Conservation (phyloP, 768 basidiomycete species). For the Clitopilus hobsonii region DNA sequence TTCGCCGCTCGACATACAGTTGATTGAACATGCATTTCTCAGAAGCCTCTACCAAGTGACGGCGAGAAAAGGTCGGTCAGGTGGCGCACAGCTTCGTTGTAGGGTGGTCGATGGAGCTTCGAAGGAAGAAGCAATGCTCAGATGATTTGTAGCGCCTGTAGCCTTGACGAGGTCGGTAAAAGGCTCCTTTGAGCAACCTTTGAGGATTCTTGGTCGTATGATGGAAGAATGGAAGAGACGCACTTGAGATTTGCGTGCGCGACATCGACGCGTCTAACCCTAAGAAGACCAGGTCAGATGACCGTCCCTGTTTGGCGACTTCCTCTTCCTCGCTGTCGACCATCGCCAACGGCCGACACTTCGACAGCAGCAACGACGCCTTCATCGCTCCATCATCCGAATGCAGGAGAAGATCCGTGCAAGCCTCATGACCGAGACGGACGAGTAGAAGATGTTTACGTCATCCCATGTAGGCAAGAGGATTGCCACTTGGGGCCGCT, state of each 20-base stretch:
- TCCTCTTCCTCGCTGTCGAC: neutral
- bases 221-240: no score
- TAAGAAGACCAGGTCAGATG: neutral
- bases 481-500: neutral
- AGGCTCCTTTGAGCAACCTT: no score
- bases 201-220: no score
- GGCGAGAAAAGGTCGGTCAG: no score
- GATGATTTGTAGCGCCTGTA: no score
- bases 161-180: no score
- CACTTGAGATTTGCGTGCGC: neutral
- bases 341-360: neutral
- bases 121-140: no score
- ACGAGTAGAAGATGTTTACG: neutral
- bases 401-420: neutral
- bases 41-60: no score
- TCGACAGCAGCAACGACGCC: neutral
- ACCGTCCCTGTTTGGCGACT: neutral
- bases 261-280: neutral
- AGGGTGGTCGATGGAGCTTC: no score
- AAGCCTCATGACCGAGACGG: neutral
- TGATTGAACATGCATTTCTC: no score
- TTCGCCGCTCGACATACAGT: no score
- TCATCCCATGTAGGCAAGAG: neutral
- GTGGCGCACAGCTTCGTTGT: no score
- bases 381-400: neutral